phyloP scores from a whole-genome alignment of 768 basidiomycete species.

The Rhodotorula kratochvilovae region DNA sequence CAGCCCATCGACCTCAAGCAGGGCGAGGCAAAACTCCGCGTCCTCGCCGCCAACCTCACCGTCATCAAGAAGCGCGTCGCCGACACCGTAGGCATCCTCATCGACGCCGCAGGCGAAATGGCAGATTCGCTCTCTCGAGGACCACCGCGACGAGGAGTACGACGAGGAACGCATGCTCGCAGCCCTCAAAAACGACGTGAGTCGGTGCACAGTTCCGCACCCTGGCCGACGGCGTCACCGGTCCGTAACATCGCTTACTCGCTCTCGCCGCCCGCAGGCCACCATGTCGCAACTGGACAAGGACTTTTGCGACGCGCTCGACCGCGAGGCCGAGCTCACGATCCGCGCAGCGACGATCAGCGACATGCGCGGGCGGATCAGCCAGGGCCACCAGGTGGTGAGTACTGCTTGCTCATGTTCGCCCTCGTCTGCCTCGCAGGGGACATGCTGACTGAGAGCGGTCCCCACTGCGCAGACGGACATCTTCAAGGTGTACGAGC shows the following conservation, averaged over 20 bases:
- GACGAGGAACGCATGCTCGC: conserved; percentile 16
- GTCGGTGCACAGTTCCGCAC: neutral
- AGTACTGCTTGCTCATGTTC: conserved; percentile 44
- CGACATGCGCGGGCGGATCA: conserved; percentile 58
- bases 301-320: conserved; percentile 65
- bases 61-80: neutral
- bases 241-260: neutral
- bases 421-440: neutral
- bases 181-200: conserved; percentile 2
- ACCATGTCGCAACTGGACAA: conserved; percentile 55
- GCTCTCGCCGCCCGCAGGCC: neutral
- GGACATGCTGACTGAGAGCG: neutral
- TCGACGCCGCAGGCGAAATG: conserved; percentile 34
- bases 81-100: conserved; percentile 5
- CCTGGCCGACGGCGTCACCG: neutral
- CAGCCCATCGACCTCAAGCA: conserved; percentile 18
- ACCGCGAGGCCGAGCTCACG: conserved; percentile 61
- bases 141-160: neutral
- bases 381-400: conserved; percentile 60
- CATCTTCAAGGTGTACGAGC: conserved; percentile 52
- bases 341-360: conserved; percentile 57
- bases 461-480: conserved; percentile 16
- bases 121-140: conserved; percentile 31
- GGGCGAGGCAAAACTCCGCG: conserved; percentile 13
- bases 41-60: neutral